Evolutionary conservation across 2,329 filamentous ascomycete genomes (phyloP), one percentile per base, ranked within the genome.

Genomic region (Xylaria polymorpha): DNA sequence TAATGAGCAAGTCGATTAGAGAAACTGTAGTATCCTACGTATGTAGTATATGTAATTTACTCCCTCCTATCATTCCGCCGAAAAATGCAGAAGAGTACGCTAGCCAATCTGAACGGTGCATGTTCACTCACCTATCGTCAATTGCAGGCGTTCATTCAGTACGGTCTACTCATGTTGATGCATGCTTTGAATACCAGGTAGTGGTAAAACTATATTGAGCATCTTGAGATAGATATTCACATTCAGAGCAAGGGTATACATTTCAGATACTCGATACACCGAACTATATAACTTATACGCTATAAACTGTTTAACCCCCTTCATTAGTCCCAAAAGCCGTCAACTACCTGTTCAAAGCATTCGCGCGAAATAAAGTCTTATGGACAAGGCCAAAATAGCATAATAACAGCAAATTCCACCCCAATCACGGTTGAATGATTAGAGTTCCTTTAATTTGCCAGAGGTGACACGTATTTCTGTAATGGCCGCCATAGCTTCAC

Each of bases 401-500:
- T 29, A 18, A 3, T n/a, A 51, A 32, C 48, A 18, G 32, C 15
- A 51, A 51, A 32, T 25, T 51, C 15, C 48, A 51, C 9, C 25
- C 10, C 22, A 29, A 20, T 14, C 15, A 7, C 29, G 5, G 15
- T 48, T 44, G 22, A 41, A 39, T 50, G 4, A 22, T 43, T 12
- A 20, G 9, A 59, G 35, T 4, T 46, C 53, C 41, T 44, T 44
- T 72, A 75, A 57, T 75, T 74, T 41, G 72, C 67, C 41, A 73
- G 46, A 53, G 74, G 73, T 8, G 67, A 50, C 29, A 70, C 67
- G 51, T 76, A 76, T 44, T 76, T 76, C 78, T 82, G 75, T 50
- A 74, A 68, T 1, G 77, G 76, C 18, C 77, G 69, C 77, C 76
- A 78, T 4, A 78, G 60, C 69, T 76, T 73, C 39, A 76, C 74